A percentile compares a stretch with the other conserved stretches of the same genome.
phyloP scores from a whole-genome alignment of 2,329 filamentous ascomycete genomes.

The Scopulariopsis brevicaulis region DNA sequence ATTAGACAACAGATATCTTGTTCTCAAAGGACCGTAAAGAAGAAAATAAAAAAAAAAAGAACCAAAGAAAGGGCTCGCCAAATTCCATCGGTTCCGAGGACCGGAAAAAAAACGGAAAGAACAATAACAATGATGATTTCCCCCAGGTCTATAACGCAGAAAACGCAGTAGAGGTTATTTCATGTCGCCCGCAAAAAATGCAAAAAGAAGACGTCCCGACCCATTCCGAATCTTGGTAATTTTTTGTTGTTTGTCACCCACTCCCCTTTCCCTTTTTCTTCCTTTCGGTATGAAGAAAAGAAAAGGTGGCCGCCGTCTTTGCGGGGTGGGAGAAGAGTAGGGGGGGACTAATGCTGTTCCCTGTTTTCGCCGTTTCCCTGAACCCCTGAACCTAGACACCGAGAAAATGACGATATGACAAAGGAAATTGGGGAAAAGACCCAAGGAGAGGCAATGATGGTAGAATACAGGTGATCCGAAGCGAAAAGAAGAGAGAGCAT shows the following conservation, averaged over 20 bases:
- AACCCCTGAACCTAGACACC: neutral
- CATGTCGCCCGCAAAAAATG: neutral
- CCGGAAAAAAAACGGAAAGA: neutral
- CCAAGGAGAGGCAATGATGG: neutral
- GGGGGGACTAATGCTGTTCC: neutral
- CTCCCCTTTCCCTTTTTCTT: neutral
- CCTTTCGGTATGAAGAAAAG: no score
- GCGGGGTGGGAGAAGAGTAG: neutral
- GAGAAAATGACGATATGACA: neutral
- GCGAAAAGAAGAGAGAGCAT: neutral
- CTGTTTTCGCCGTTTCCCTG: neutral
- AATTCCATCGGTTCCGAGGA: neutral
- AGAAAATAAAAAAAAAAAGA: constrained; percentile 8
- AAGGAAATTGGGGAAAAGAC: neutral
- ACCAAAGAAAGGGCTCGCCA: constrained; percentile 4
- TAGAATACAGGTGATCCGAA: neutral
- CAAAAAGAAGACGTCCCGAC: neutral
- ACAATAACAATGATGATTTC: neutral
- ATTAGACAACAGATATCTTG: neutral
- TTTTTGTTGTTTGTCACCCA: neutral
- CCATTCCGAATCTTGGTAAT: neutral
- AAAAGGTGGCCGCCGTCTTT: neutral
- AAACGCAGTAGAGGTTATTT: neutral
- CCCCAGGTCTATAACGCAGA: neutral
- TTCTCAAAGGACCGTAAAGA: neutral